These are phyloP conservation scores for Fusarium cicatricum DNA, from an alignment of 2,329 filamentous ascomycete species.

Conservation along the genomic window DNA sequence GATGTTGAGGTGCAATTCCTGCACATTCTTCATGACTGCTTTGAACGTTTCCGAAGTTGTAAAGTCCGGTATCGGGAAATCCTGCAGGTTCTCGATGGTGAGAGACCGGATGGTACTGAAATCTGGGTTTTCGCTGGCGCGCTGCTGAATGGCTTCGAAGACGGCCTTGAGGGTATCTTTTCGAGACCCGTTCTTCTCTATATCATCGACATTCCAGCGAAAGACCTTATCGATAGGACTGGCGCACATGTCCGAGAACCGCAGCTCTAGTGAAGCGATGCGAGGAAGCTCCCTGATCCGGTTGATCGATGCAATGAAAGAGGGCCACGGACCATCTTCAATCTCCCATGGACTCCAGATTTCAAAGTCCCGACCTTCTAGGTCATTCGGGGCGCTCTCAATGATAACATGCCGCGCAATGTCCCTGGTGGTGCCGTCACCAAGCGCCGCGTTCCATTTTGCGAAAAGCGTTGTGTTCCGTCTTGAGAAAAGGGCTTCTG, in stretches of 20 bases:
- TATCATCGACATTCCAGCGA: background rate
- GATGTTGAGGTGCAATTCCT: constrained; percentile 19
- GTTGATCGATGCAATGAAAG: background rate
- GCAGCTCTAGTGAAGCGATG: background rate
- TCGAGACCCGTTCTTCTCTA: background rate
- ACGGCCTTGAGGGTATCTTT: background rate
- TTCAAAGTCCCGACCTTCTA: background rate
- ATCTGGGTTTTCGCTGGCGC: background rate
- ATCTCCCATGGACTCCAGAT: background rate
- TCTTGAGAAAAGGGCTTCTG: too few species aligned
- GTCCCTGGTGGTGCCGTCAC: background rate
- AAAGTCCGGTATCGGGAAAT: constrained; percentile 11
- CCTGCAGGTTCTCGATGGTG: constrained; percentile 27
- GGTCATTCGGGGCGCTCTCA: background rate
- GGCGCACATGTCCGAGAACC: background rate
- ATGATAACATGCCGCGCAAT: background rate
- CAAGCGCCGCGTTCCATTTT: background rate
- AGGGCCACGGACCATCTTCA: background rate
- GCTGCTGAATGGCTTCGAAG: background rate
- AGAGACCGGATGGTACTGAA: background rate
- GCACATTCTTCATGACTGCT: constrained; percentile 5
- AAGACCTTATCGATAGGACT: too few species aligned
- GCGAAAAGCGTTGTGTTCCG: background rate
- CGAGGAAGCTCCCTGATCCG: background rate
- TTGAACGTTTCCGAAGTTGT: constrained; percentile 15